A percentile compares a stretch with the other conserved stretches of the same genome.
These are phyloP conservation scores for Herpotrichia juniperi DNA, from an alignment of 2,329 filamentous ascomycete species.

Conservation along the genomic window DNA sequence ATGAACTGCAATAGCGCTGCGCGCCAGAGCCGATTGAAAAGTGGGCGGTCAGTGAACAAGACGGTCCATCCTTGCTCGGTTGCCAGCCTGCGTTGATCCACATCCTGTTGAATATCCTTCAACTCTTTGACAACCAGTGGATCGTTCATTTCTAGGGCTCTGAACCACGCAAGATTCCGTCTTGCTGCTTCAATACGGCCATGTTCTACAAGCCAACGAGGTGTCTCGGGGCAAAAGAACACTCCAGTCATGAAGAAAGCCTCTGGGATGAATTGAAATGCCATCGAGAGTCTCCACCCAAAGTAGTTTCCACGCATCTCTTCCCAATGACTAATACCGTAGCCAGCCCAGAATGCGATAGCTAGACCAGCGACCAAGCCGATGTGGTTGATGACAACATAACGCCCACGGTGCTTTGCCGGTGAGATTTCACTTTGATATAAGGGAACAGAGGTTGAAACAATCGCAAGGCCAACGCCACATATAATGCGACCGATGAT, in stretches of 20 bases:
- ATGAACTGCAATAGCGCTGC: constrained; percentile 64
- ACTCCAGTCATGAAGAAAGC: constrained; percentile 57
- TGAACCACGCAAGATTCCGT: constrained; percentile 55
- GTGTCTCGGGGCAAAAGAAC: constrained; percentile 61
- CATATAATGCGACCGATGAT: constrained; percentile 58
- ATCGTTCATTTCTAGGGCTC: constrained; percentile 43
- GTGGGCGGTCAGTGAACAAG: constrained; percentile 56
- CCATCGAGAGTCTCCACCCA: constrained; percentile 61
- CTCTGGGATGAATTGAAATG: constrained; percentile 60
- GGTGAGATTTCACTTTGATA: constrained; percentile 66
- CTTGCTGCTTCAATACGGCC: constrained; percentile 52
- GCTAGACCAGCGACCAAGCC: constrained; percentile 63
- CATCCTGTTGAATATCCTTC: constrained; percentile 53
- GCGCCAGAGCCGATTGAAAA: constrained; percentile 63
- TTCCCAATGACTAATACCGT: constrained; percentile 62
- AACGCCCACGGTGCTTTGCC: constrained; percentile 59
- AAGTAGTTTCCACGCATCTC: constrained; percentile 50
- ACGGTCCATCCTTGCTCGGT: constrained; percentile 51
- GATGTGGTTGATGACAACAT: constrained; percentile 65
- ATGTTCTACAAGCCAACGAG: constrained; percentile 64
- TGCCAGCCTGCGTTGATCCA: constrained; percentile 46
- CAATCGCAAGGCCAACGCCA: constrained; percentile 60
- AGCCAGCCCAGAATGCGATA: constrained; percentile 63
- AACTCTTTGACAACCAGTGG: constrained; percentile 49
- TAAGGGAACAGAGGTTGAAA: constrained; percentile 63